Conservation (phyloP, 148 eudicot species). For the Amaranthus palmeri region DNA sequence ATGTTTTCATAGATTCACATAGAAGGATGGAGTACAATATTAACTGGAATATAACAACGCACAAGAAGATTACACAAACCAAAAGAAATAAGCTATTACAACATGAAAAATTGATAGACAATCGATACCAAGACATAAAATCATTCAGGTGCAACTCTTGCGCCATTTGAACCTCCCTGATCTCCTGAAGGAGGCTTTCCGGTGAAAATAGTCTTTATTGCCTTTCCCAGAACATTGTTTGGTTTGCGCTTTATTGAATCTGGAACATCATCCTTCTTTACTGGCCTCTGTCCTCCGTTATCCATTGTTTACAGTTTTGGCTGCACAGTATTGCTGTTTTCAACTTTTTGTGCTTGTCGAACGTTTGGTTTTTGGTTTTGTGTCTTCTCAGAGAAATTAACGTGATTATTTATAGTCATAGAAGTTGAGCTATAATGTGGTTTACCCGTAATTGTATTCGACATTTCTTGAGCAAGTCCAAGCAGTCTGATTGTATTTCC, state of each 20-base stretch:
- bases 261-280: constrained; percentile 15
- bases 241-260: background rate
- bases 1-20: background rate
- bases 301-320: background rate
- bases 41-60: background rate
- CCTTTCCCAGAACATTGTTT: constrained; percentile 3
- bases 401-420: background rate
- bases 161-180: constrained; percentile 7
- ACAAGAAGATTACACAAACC: background rate
- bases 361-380: background rate
- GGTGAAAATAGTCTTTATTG: constrained; percentile 2
- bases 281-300: background rate
- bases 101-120: background rate
- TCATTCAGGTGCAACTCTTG: constrained; percentile 11
- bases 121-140: background rate
- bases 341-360: background rate
- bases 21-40: background rate
- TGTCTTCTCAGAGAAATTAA: background rate
- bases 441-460: background rate
- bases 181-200: constrained; percentile 14
- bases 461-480: background rate
- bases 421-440: background rate
- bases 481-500: background rate
- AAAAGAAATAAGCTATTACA: background rate
- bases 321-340: background rate